Conservation (phyloP, 2,329 filamentous ascomycete species). For the Phialocephala sp. region DNA sequence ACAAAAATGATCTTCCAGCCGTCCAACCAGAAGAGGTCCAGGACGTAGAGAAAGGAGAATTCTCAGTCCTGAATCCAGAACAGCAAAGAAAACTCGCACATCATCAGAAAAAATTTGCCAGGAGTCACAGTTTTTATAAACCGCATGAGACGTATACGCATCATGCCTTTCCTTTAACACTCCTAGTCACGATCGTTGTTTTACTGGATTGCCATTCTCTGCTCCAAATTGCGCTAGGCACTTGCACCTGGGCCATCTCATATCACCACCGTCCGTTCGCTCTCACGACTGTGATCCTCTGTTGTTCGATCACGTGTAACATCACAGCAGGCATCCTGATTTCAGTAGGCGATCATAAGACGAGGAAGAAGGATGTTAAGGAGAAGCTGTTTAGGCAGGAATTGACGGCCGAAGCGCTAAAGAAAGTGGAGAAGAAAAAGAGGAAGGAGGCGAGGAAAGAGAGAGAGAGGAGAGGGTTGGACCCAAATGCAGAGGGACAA, state of each 20-base stretch:
- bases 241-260: constrained; percentile 79
- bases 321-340: constrained; percentile 79
- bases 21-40: constrained; percentile 37
- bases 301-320: constrained; percentile 78
- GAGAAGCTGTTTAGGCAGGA: constrained; percentile 79
- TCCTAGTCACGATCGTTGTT: constrained; percentile 79
- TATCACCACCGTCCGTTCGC: constrained; percentile 72
- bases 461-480: constrained; percentile 5
- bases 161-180: constrained; percentile 74
- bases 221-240: constrained; percentile 79
- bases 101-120: constrained; percentile 80
- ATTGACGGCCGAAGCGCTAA: constrained; percentile 69
- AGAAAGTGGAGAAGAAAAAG: constrained; percentile 46
- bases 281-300: constrained; percentile 81
- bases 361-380: constrained; percentile 84
- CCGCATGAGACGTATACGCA: constrained; percentile 86
- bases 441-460: constrained; percentile 22
- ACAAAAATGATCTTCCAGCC: constrained; percentile 65
- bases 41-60: constrained; percentile 47
- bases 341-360: constrained; percentile 74
- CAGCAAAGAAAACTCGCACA: constrained; percentile 75
- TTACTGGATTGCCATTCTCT: constrained; percentile 80
- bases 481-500: neutral
- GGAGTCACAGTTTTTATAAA: constrained; percentile 88
- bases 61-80: constrained; percentile 65